phyloP scores from a whole-genome alignment of 176 grass and related monocot genomes.

The Microstegium vimineum region DNA sequence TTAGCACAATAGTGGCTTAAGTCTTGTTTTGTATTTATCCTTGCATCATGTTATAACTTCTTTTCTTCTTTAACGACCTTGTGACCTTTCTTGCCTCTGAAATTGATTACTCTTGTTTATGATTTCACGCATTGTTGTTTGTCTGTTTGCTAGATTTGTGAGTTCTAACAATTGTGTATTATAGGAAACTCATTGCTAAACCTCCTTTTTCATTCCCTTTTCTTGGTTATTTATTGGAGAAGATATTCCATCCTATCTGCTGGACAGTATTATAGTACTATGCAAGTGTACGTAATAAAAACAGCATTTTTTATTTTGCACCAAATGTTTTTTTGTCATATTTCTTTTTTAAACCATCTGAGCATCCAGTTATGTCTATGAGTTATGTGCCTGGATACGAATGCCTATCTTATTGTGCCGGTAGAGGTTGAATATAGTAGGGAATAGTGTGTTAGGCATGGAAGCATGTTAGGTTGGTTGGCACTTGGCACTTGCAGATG shows the following conservation, averaged over 20 bases:
- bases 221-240: background rate
- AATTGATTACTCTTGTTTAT: background rate
- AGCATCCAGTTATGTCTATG: background rate
- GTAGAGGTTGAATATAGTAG: background rate
- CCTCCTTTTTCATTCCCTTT: background rate
- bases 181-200: background rate
- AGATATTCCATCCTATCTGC: background rate
- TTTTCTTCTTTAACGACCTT: background rate
- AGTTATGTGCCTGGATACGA: background rate
- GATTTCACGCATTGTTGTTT: background rate
- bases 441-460: background rate
- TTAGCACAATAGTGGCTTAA: background rate
- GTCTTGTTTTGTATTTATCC: background rate
- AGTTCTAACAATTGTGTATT: background rate
- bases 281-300: background rate
- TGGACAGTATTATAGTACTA: background rate
- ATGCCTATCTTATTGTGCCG: background rate
- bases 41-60: background rate
- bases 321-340: background rate
- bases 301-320: background rate
- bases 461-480: conserved; percentile 10
- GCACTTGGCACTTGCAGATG: background rate
- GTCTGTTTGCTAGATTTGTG: background rate
- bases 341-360: background rate
- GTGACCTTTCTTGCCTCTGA: background rate